Evolutionary conservation across 345 rosid genomes (phyloP), one percentile per base, ranked within the genome.

Genomic region (Arabidopsis suecica): DNA sequence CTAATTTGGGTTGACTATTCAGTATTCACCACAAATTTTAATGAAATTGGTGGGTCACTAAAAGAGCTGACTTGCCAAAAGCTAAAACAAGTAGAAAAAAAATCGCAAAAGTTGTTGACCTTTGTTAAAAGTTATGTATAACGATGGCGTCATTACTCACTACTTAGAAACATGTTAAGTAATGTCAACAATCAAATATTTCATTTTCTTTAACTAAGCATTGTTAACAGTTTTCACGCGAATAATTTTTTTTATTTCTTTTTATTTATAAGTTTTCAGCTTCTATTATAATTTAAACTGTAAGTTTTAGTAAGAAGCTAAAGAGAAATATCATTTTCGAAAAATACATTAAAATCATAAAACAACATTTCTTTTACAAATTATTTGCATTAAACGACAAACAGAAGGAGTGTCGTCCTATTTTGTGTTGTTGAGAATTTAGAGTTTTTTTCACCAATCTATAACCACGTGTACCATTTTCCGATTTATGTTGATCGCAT

Each of bases 21-120:
- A 76, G 75, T 32, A 69, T 68, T 69, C 59, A 76, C 71, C 16
- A 38, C 61, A 44, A 62, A 61, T 61, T 3, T 77, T 70, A 62
- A 16, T 48, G 32, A 56, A 55, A 37, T 25, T 14, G 60, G 22
- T 71, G 76, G 76, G 66, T 62, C 72, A 56, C 67, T 37, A 47
- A 20, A 13, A 64, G 76, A 77, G 80, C 63, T 77, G 75, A 76
- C 75, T 45, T 69, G 7, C 37, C 18, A 62, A 76, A 76, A 69
- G 75, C 71, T 62, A 76, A 32, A 6, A 23, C 41, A 75, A 22
- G 20, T 51, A 28, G 0, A 11, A 3, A 23, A 42, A 33, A 38
- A 3, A 40, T 30, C 10, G 23, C 25, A 41, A 32, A 76, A 69
- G 75, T 55, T 61, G 70, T 62, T 76, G 80, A 69, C 75, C 79